Conservation (phyloP, 176 grass and related monocot genomes). For the Oryza coarctata region DNA sequence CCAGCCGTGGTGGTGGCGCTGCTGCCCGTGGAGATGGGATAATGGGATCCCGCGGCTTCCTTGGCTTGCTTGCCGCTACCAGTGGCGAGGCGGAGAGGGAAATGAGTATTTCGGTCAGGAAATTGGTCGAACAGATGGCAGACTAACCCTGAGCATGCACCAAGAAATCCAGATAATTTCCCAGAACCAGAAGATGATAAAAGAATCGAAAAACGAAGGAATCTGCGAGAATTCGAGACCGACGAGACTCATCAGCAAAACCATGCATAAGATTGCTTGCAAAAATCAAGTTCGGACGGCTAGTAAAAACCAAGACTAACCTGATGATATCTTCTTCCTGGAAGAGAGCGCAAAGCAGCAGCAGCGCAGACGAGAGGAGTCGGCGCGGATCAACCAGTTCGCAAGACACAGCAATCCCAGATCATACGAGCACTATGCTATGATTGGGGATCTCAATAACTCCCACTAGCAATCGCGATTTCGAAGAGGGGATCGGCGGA, state of each 20-base stretch:
- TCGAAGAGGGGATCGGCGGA: background rate
- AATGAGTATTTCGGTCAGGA: background rate
- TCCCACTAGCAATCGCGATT: background rate
- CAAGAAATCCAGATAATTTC: background rate
- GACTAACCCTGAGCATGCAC: background rate
- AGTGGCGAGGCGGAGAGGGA: background rate
- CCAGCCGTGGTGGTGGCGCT: background rate
- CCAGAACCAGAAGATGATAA: background rate
- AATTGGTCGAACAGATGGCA: slow-evolving; percentile 1
- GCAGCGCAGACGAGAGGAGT: background rate
- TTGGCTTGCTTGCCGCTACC: background rate
- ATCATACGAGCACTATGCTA: background rate
- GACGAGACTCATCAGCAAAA: background rate
- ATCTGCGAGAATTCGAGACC: background rate
- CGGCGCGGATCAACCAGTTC: background rate
- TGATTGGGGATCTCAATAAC: background rate
- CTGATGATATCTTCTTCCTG: background rate
- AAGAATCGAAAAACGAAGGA: background rate
- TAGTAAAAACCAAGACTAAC: slow-evolving; percentile 1
- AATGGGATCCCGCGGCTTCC: background rate
- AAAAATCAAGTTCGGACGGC: background rate
- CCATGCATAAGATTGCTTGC: background rate
- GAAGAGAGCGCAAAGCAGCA: background rate
- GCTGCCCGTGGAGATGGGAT: background rate
- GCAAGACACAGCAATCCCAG: background rate